A percentile compares a stretch with the other conserved stretches of the same genome.
Conservation (phyloP, 2,329 filamentous ascomycete genomes). For the Saccharata proteae region DNA sequence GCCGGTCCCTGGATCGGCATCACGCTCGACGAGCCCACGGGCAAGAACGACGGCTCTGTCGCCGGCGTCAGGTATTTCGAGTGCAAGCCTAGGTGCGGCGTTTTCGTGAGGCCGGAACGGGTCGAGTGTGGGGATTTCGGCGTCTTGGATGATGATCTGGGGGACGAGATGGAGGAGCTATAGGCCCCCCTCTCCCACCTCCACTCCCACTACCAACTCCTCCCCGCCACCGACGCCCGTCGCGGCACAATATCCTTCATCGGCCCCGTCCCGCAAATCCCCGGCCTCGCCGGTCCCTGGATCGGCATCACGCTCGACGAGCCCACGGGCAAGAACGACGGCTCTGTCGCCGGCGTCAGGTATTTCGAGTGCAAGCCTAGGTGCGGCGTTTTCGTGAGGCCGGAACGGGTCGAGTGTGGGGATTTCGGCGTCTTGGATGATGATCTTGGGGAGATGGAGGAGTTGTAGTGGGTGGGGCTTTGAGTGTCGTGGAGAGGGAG, state of each 20-base stretch:
- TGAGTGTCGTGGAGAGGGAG: neutral
- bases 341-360: constrained; percentile 50
- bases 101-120: constrained; percentile 67
- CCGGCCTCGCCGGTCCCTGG: constrained; percentile 49
- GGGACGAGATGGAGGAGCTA: constrained; percentile 65
- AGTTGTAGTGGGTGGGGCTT: constrained; percentile 21
- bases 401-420: constrained; percentile 65
- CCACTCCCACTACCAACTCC: constrained; percentile 31
- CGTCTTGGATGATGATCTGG: constrained; percentile 46
- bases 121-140: constrained; percentile 67
- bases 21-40: constrained; percentile 62
- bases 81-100: constrained; percentile 56
- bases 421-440: constrained; percentile 53
- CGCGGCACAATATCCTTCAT: constrained; percentile 61
- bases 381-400: constrained; percentile 65
- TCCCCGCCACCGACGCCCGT: constrained; percentile 52
- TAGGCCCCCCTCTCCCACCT: constrained; percentile 31
- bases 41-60: constrained; percentile 71
- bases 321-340: constrained; percentile 73
- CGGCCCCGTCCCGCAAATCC: constrained; percentile 63
- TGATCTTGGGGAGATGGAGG: constrained; percentile 64
- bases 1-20: constrained; percentile 56
- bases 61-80: constrained; percentile 56
- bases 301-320: constrained; percentile 64
- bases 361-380: constrained; percentile 63